Percentiles rank a stretch among this genome's conserved stretches.
Evolutionary conservation across 305 asterid genomes (phyloP).

Genomic region (Solanum aculeatissimum): DNA sequence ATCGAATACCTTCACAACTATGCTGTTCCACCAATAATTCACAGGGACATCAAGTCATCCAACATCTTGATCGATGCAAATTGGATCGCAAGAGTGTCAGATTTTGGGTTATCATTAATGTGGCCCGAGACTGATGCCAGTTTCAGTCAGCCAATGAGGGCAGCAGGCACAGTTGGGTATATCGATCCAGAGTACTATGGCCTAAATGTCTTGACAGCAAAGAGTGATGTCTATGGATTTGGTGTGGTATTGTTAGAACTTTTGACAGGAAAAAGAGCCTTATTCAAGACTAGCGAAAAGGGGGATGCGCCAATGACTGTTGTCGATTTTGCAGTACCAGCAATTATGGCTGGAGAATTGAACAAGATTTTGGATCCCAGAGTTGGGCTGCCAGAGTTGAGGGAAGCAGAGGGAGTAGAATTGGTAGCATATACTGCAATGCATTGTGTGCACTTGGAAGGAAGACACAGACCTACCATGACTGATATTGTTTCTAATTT

Average conservation of each 20-base stretch:
- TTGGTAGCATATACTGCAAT: conserved; percentile 77
- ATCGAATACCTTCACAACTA: conserved; percentile 79
- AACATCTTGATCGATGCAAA: conserved; percentile 60
- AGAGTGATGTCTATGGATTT: conserved; percentile 77
- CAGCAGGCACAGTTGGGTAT: conserved; percentile 85
- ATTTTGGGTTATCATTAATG: conserved; percentile 70
- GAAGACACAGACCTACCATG: conserved; percentile 77
- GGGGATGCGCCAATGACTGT: conserved; percentile 34
- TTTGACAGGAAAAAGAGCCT: conserved; percentile 65
- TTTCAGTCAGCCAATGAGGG: conserved; percentile 36
- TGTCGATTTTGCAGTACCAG: conserved; percentile 66
- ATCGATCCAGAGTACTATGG: conserved; percentile 81
- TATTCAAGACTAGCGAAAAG: conserved; percentile 37
- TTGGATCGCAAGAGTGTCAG: conserved; percentile 74
- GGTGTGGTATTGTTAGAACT: conserved; percentile 69
- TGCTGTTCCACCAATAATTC: conserved; percentile 85
- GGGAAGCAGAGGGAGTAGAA: conserved; percentile 70
- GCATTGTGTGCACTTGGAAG: conserved; percentile 86
- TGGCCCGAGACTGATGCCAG: conserved; percentile 44
- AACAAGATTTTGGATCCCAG: conserved; percentile 37
- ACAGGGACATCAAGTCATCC: conserved; percentile 76
- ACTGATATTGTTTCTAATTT: conserved; percentile 67
- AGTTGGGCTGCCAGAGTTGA: conserved; percentile 40
- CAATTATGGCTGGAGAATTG: conserved; percentile 57
- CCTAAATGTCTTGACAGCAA: conserved; percentile 60